Base-by-base conservation (phyloP, 768 basidiomycete genomes). In the Hortiboletus flavorubellus region DNA sequence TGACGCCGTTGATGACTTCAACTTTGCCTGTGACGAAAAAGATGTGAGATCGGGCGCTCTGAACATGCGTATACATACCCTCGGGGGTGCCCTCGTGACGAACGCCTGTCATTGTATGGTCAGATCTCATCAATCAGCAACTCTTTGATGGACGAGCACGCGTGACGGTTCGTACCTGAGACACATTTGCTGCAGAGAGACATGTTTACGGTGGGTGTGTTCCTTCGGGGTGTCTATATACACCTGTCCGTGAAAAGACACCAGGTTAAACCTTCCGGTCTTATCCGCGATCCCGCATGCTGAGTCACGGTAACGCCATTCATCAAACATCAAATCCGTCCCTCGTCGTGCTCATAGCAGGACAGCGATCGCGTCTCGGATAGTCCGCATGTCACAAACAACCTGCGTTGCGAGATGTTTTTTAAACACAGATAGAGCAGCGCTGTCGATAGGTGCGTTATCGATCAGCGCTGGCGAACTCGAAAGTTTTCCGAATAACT, bases 171-270 rank as follows among this genome's bases (percentile, higher is more conserved):
- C 70, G 39, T 50, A 81, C 85, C 83, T 66, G 74, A 74, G 51
- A 84, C 55, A 54, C 85, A 87, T 60, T 86, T 66, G 54, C 75
- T 71, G 70, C 83, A 83, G 55, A 82, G 71, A 67, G 77, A 78
- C 82, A 83, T 82, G 45, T 4, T 46, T 54, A 35, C 26, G 12
- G 15, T 21, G 15, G 16, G 26, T 16, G 10, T 33, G 9, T 15
- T 15, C 31, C 8, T 30, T 30, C 15, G 23, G 37, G 33, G 47
- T 29, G 31, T 56, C 63, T 65, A 56, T 65, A 65, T 56, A 3
- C 26, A 26, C 26, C 26, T 26, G 26, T 26, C 26, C 26, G 3
- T 26, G 26, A 4, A 26, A 26, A 26, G 26, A 26, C 26, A 26
- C 26, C 26, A 5, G 26, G 26, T 26, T 3, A 5, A 26, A 26